Conservation (phyloP, 1,139 yeast genomes). For the Saccharomyces pastorianus region DNA sequence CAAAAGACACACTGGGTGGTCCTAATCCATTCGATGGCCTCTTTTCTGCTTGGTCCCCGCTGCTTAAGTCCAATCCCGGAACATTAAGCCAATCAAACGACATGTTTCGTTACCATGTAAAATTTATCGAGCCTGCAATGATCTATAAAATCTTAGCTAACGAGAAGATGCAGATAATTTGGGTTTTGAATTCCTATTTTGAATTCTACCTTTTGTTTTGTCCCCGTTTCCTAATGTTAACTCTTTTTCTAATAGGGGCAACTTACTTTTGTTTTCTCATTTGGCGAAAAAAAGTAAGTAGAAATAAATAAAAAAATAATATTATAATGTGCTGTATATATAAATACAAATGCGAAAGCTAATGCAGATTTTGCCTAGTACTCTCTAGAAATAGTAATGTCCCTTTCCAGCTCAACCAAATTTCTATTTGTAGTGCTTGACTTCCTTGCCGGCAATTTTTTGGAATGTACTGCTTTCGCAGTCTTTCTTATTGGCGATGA, state of each 20-base stretch:
- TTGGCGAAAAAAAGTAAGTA: background rate
- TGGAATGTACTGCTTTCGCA: background rate
- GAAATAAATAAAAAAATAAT: background rate
- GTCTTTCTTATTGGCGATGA: background rate
- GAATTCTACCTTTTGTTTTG: background rate
- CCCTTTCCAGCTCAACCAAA: background rate
- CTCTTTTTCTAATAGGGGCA: background rate
- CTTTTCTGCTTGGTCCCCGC: background rate
- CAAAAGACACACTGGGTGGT: constrained; percentile 4
- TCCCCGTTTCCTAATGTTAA: background rate
- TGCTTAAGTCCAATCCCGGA: constrained; percentile 21
- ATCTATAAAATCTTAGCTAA: background rate
- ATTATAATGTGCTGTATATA: background rate
- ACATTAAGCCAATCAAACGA: constrained; percentile 32
- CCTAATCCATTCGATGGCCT: background rate
- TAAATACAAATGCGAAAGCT: background rate
- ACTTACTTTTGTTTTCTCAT: background rate
- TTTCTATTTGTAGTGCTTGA: background rate
- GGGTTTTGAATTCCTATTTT: background rate
- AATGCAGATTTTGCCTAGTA: background rate
- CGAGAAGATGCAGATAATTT: background rate
- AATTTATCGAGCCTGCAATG: background rate
- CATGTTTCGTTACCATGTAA: constrained; percentile 13
- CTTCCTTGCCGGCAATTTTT: background rate
- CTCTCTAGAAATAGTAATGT: background rate